These are phyloP conservation scores for Turritis glabra DNA, from an alignment of 345 rosid genomes.

Conservation along the genomic window DNA sequence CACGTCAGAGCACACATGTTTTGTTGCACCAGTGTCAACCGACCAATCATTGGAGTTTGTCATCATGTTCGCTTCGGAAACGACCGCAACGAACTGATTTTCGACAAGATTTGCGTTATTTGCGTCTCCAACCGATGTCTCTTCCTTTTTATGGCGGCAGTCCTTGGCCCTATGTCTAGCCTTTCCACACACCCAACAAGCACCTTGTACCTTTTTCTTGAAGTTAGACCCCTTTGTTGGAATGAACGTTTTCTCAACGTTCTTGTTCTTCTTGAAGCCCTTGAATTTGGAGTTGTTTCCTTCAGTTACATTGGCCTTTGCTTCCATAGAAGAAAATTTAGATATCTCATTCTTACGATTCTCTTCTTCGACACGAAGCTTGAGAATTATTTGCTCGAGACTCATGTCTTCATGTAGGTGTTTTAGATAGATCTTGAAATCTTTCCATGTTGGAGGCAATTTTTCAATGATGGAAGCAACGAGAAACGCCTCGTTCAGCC, in stretches of 20 bases:
- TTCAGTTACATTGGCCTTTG: background rate
- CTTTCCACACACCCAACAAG: background rate
- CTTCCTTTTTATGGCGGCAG: background rate
- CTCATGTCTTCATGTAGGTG: no score
- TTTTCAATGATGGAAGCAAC: no score
- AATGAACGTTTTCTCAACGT: background rate
- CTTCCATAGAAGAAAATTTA: background rate
- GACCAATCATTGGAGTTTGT: background rate
- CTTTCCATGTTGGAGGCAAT: no score
- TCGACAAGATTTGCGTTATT: background rate
- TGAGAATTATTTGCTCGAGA: no score
- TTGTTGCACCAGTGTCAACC: background rate
- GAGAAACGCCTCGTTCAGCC: no score
- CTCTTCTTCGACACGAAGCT: no score
- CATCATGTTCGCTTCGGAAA: background rate
- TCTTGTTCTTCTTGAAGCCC: background rate
- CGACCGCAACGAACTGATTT: background rate
- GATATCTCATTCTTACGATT: background rate
- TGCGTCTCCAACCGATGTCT: background rate
- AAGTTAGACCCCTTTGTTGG: background rate
- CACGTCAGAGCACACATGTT: background rate
- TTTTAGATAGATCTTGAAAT: no score
- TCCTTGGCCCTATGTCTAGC: background rate
- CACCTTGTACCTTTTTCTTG: background rate
- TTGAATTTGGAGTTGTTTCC: background rate